Evolutionary conservation across 2,329 filamentous ascomycete species (phyloP), one percentile per base, ranked within the genome.

Genomic region (Ceratocystis colombiana): DNA sequence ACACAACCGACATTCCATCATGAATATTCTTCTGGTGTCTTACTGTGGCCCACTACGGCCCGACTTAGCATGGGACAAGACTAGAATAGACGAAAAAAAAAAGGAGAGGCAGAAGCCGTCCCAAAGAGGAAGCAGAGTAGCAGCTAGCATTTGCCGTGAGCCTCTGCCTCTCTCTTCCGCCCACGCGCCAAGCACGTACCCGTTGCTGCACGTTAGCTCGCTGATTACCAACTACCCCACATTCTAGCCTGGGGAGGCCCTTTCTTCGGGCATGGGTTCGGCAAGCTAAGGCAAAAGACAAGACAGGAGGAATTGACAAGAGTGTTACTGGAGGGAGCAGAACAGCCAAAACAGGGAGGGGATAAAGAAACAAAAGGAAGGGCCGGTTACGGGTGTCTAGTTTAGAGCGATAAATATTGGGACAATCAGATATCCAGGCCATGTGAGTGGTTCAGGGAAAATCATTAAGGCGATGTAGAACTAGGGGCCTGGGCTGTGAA

Each of bases 1-100:
- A 61, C 64, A 65, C 55, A 65, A 25, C 64, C 64, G 64, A 57
- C n/a, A 22, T 53, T 41, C 62, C 55, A 37, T 20, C 55, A 33
- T 59, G 28, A 17, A 37, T 59, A 7, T 59, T 20, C 55, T n/a
- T 7, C 55, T 59, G 55, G 33, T 33, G 8, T 59, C n/a, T 30
- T n/a, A 30, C 55, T 37, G 55, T 6, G n/a, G 22, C 10, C 53
- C 33, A 22, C 53, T 30, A 28, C 28, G n/a, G 30, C 28, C 33
- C 22, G 20, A 20, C 55, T 37, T 30, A 7, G 8, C 28, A 33
- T 59, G 17, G 33, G 28, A 7, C 17, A 37, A 59, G 15, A 57
- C 7, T 41, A 41, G 37, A 41, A 41, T 41, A 33, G 28, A 8
- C 4, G 33, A 15, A 59, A 37, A 22, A 20, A 22, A 22, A 59